Percentiles rank a stretch among this genome's conserved stretches.
These are phyloP conservation scores for Blastobotrys chiropterorum DNA, from an alignment of 805 yeast species.

Conservation along the genomic window DNA sequence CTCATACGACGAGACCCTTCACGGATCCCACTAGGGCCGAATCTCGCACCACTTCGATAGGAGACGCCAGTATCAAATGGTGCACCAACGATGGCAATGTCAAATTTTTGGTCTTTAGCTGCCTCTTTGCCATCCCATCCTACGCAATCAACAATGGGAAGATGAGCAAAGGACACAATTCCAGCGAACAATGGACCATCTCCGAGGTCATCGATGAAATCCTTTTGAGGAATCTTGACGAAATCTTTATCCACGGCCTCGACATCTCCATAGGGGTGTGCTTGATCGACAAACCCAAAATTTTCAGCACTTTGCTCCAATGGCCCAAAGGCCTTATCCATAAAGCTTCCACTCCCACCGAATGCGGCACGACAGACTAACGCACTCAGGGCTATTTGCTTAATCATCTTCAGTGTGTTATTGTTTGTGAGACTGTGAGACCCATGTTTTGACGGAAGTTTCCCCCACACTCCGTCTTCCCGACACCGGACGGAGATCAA, in stretches of 20 bases:
- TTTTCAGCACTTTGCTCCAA: neutral
- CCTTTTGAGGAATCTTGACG: slow-evolving; percentile 3
- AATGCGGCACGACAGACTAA: neutral
- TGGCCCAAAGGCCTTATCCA: slow-evolving; percentile 6
- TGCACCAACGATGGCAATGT: slow-evolving; percentile 68
- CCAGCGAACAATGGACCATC: slow-evolving; percentile 19
- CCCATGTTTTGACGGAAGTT: too few relatives aligned
- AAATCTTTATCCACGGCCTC: neutral
- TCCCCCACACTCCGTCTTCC: too few relatives aligned
- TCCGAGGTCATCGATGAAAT: slow-evolving; percentile 5
- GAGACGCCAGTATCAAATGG: slow-evolving; percentile 81
- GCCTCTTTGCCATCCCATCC: slow-evolving; percentile 30
- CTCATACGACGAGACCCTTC: slow-evolving; percentile 37
- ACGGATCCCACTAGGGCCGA: slow-evolving; percentile 52
- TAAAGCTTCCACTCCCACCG: neutral
- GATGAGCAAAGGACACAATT: slow-evolving; percentile 54
- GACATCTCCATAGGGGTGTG: neutral
- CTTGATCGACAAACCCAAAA: neutral
- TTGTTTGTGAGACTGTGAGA: too few relatives aligned
- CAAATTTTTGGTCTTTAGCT: slow-evolving; percentile 35
- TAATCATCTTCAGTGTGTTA: too few relatives aligned
- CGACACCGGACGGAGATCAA: too few relatives aligned
- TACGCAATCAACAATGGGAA: slow-evolving; percentile 54
- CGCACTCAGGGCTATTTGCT: too few relatives aligned
- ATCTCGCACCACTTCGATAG: slow-evolving; percentile 73